phyloP scores from a whole-genome alignment of 2,329 filamentous ascomycete species.

The Chaetomium sp. region DNA sequence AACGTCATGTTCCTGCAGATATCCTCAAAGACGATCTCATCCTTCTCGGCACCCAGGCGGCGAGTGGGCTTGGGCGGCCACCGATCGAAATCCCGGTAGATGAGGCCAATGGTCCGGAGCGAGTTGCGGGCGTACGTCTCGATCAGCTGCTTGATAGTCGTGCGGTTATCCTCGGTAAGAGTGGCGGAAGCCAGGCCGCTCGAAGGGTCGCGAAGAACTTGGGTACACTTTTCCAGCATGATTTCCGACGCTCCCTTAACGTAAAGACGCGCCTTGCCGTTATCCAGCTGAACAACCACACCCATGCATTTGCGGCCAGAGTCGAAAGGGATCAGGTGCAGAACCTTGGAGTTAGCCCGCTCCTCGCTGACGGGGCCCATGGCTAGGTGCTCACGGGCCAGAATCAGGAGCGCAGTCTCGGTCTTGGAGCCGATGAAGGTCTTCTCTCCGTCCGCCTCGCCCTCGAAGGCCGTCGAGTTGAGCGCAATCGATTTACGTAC shows the following conservation, averaged over 20 bases:
- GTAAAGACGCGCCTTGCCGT: constrained; percentile 49
- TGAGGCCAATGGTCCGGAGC: constrained; percentile 74
- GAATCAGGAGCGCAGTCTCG: constrained; percentile 65
- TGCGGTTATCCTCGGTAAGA: constrained; percentile 47
- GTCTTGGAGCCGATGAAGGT: constrained; percentile 74
- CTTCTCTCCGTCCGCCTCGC: constrained; percentile 58
- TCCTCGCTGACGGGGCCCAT: constrained; percentile 61
- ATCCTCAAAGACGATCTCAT: constrained; percentile 58
- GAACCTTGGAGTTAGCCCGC: constrained; percentile 47
- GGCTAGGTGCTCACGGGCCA: constrained; percentile 59
- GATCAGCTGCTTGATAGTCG: constrained; percentile 60
- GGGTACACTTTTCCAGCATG: constrained; percentile 49
- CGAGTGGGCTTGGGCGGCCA: constrained; percentile 69
- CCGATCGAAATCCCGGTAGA: constrained; percentile 75
- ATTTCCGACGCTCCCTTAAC: constrained; percentile 63
- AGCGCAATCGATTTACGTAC: constrained; percentile 54
- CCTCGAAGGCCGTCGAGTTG: constrained; percentile 72
- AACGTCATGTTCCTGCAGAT: constrained; percentile 63
- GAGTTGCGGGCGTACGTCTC: constrained; percentile 72
- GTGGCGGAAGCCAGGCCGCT: constrained; percentile 35
- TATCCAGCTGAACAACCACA: constrained; percentile 46
- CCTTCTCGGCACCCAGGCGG: constrained; percentile 47
- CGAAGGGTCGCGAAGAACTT: constrained; percentile 45
- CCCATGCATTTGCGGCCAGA: constrained; percentile 70
- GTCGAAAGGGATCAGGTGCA: constrained; percentile 70